Evolutionary conservation across 2,329 filamentous ascomycete species (phyloP).

Genomic region (Blastomyces emzantsi): DNA sequence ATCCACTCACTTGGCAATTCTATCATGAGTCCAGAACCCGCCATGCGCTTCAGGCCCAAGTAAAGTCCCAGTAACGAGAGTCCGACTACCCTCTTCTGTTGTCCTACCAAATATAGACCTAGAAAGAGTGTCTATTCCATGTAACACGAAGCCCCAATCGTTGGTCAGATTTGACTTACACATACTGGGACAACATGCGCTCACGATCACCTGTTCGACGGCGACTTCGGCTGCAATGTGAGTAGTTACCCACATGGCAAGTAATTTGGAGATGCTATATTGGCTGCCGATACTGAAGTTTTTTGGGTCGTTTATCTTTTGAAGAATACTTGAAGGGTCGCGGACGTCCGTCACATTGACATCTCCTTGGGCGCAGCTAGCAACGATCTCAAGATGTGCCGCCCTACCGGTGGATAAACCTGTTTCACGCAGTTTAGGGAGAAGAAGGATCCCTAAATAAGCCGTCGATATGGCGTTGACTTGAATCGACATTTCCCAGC

Average conservation of each 20-base stretch:
- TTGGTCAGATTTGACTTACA: conserved; percentile 36
- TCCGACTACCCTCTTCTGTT: conserved; percentile 37
- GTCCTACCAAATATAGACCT: conserved; percentile 35
- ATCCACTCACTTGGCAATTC: background rate
- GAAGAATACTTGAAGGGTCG: background rate
- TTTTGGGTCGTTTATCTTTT: background rate
- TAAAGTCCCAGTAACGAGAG: conserved; percentile 35
- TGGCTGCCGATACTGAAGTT: background rate
- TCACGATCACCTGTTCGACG: conserved; percentile 38
- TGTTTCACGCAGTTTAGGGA: background rate
- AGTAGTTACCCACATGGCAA: background rate
- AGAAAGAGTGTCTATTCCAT: conserved; percentile 14
- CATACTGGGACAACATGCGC: conserved; percentile 38
- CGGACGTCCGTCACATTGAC: background rate
- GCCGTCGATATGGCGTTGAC: background rate
- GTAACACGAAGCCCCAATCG: conserved; percentile 18
- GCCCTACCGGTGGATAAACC: background rate
- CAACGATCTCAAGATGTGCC: background rate
- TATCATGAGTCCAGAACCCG: conserved; percentile 33
- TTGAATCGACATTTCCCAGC: background rate
- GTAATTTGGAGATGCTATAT: background rate
- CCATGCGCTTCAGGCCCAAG: conserved; percentile 38
- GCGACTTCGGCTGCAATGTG: conserved; percentile 27
- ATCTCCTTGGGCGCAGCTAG: background rate
- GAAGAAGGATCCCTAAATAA: background rate